phyloP scores from a whole-genome alignment of 1,284 basidiomycete genomes.

The Boletellus dicymbophilus region DNA sequence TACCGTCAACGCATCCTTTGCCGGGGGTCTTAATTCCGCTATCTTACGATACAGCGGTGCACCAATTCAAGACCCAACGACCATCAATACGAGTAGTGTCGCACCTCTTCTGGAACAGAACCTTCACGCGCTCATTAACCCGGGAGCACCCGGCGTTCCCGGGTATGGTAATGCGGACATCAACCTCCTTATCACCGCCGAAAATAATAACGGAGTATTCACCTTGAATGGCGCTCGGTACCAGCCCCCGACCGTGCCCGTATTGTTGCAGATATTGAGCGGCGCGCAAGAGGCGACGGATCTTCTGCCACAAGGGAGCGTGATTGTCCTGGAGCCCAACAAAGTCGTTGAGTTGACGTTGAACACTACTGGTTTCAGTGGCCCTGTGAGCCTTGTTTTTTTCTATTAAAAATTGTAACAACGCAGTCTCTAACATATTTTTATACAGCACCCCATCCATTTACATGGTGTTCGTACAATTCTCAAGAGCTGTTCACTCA shows the following conservation, averaged over 20 bases:
- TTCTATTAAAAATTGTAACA: too few species aligned
- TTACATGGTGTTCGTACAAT: constrained; percentile 41
- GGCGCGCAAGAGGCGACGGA: constrained; percentile 29
- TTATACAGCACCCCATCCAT: constrained; percentile 41
- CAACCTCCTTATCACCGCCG: constrained; percentile 24
- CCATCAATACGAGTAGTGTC: constrained; percentile 24
- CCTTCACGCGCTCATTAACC: constrained; percentile 35
- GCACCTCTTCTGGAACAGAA: constrained; percentile 33
- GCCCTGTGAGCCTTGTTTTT: constrained; percentile 18
- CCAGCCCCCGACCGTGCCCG: constrained; percentile 33
- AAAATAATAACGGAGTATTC: constrained; percentile 15
- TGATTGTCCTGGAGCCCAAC: constrained; percentile 34
- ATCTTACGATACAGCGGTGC: constrained; percentile 57
- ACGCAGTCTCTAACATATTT: constrained; percentile 1
- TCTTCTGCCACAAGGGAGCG: constrained; percentile 31
- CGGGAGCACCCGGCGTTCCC: constrained; percentile 34
- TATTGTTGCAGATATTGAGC: constrained; percentile 39
- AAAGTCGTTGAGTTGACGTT: constrained; percentile 37
- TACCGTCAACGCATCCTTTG: constrained; percentile 21
- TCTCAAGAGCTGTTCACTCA: not conserved
- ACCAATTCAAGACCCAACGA: constrained; percentile 40
- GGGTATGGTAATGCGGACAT: constrained; percentile 32
- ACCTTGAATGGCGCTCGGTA: constrained; percentile 26
- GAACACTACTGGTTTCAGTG: constrained; percentile 7
- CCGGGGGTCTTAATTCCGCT: constrained; percentile 47